Conservation (phyloP, 345 rosid genomes). For the Syzygium jambos region DNA sequence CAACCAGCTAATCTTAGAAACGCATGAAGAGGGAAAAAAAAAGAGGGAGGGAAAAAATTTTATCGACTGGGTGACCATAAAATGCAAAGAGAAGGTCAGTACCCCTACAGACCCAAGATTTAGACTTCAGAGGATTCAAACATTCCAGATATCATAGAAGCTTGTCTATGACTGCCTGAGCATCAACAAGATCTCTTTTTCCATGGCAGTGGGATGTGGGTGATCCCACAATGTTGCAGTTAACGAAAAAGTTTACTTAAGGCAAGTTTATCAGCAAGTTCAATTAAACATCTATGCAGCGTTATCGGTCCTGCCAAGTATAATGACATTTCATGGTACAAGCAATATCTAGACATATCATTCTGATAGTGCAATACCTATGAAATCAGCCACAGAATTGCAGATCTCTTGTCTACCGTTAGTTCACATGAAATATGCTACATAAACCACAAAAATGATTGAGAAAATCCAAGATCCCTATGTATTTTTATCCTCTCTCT, state of each 20-base stretch:
- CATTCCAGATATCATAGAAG: not conserved
- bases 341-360: not conserved
- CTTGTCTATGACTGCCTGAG: not conserved
- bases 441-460: not conserved
- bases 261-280: not conserved
- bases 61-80: not conserved
- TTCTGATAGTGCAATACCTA: not conserved
- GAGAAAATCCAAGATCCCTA: not conserved
- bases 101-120: not conserved
- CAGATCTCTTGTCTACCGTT: not conserved
- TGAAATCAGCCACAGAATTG: not conserved
- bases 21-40: not conserved
- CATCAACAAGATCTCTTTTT: not conserved
- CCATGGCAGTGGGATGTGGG: not conserved
- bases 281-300: not conserved
- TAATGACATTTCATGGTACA: not conserved
- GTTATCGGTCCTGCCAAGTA: not conserved
- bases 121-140: not conserved
- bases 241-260: not conserved
- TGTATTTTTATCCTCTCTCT: not conserved
- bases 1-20: not conserved
- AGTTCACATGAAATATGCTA: not conserved
- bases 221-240: not conserved
- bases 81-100: not conserved
- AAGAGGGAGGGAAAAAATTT: not conserved